phyloP scores from a whole-genome alignment of 345 rosid genomes.

The Brassica juncea region DNA sequence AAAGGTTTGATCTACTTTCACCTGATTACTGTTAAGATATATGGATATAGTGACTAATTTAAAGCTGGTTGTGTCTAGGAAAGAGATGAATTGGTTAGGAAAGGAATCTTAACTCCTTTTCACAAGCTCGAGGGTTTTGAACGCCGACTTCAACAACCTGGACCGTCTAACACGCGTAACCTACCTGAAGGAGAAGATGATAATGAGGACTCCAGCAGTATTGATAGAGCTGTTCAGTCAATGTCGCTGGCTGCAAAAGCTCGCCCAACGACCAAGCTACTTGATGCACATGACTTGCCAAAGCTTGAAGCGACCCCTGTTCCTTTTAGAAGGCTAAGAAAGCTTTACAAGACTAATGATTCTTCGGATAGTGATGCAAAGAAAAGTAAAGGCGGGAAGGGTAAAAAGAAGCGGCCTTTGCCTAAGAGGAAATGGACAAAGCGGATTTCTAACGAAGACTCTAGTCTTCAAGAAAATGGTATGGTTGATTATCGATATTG shows the following conservation, averaged over 20 bases:
- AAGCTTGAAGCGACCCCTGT: conserved; percentile 76
- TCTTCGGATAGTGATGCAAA: conserved; percentile 52
- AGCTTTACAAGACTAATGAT: conserved; percentile 47
- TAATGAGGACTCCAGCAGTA: conserved; percentile 48
- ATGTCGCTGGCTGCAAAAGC: conserved; percentile 71
- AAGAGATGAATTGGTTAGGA: conserved; percentile 95
- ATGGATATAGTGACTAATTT: conserved; percentile 26
- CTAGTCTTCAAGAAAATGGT: conserved; percentile 56
- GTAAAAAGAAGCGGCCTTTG: conserved; percentile 74
- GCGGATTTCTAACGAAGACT: conserved; percentile 61
- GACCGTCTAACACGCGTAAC: conserved; percentile 43
- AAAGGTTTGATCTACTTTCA: background rate
- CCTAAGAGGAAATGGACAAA: conserved; percentile 89
- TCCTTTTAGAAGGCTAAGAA: conserved; percentile 77
- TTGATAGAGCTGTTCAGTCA: conserved; percentile 62
- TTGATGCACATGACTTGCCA: conserved; percentile 72
- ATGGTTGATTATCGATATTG: conserved; percentile 26
- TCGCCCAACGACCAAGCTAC: conserved; percentile 83
- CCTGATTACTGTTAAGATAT: conserved; percentile 10
- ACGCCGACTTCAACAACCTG: conserved; percentile 73
- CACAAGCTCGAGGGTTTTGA: conserved; percentile 92
- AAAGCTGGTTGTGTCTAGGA: conserved; percentile 56
- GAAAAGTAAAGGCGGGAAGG: conserved; percentile 44
- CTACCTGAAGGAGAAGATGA: conserved; percentile 48
- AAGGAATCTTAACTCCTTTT: conserved; percentile 95